Evolutionary conservation across 2,329 filamentous ascomycete genomes (phyloP).

Genomic region (Furcasterigmium furcatum): DNA sequence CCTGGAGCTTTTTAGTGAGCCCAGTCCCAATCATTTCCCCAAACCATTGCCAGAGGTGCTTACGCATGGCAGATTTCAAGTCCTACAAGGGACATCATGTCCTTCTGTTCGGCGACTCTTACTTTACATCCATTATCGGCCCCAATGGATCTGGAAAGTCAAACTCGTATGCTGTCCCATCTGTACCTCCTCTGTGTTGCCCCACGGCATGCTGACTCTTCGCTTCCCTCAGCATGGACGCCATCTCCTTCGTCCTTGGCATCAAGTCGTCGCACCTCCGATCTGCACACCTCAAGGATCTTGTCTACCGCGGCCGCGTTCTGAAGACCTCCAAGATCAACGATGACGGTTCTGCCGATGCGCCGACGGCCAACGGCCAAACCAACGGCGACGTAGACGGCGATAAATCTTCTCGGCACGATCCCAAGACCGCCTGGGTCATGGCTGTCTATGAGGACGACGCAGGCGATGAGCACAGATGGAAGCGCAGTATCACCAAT

Average conservation of each 20-base stretch:
- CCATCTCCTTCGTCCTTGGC: constrained; percentile 96
- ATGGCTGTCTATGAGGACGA: constrained; percentile 99
- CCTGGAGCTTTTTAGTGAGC: constrained; percentile 87
- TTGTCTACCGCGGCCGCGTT: constrained; percentile 93
- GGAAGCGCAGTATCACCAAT: constrained; percentile 92
- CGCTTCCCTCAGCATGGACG: constrained; percentile 73
- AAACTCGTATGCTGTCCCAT: constrained; percentile 67
- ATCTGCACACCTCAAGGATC: constrained; percentile 87
- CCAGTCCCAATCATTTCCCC: not conserved
- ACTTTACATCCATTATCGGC: constrained; percentile 98
- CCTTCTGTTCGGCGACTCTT: constrained; percentile 93
- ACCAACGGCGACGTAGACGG: constrained; percentile 59
- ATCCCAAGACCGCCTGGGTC: constrained; percentile 95
- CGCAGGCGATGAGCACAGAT: constrained; percentile 88
- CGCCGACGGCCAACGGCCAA: constrained; percentile 54
- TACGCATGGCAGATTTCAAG: constrained; percentile 79
- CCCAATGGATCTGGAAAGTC: constrained; percentile 99
- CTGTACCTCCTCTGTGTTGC: not conserved
- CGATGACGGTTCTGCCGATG: constrained; percentile 75
- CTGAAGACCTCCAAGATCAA: constrained; percentile 91
- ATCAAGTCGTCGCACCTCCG: constrained; percentile 98
- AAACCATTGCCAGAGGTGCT: too few relatives aligned
- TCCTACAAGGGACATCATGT: constrained; percentile 97
- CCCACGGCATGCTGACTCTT: constrained; percentile 15
- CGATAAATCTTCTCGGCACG: constrained; percentile 58